Percentiles rank a stretch among this genome's conserved stretches.
Conservation (phyloP, 257 asterid species). For the Catharanthus roseus region DNA sequence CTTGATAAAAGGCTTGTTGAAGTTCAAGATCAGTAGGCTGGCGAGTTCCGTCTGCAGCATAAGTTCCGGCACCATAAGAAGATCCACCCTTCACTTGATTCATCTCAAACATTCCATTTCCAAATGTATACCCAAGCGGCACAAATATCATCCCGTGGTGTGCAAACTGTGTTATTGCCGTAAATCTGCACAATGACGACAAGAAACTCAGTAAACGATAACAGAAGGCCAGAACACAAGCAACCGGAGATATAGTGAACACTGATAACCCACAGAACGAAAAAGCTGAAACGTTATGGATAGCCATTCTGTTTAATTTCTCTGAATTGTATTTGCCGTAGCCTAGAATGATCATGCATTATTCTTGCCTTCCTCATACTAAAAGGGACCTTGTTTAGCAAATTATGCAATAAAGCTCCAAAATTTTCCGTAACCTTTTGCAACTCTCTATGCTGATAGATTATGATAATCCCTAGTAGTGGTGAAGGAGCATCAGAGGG, state of each 20-base stretch:
- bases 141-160: slow-evolving; percentile 88
- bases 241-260: background rate
- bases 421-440: background rate
- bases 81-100: slow-evolving; percentile 81
- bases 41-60: slow-evolving; percentile 83
- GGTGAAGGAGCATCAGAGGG: background rate
- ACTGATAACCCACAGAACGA: background rate
- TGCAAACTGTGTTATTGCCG: slow-evolving; percentile 78
- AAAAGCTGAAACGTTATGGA: background rate
- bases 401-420: background rate
- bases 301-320: background rate
- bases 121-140: slow-evolving; percentile 78
- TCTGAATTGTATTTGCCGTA: background rate
- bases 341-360: background rate
- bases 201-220: background rate
- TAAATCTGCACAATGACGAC: slow-evolving; percentile 64
- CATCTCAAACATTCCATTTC: slow-evolving; percentile 84
- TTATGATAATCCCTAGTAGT: background rate
- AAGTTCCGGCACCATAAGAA: slow-evolving; percentile 77
- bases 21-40: slow-evolving; percentile 72
- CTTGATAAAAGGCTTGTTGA: slow-evolving; percentile 82
- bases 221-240: background rate
- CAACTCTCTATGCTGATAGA: background rate
- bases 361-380: background rate
- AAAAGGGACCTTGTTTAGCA: background rate